Percentiles rank a stretch among this genome's conserved stretches.
phyloP scores from a whole-genome alignment of 495 filamentous ascomycete species.

The Parathielavia hyrcaniae region DNA sequence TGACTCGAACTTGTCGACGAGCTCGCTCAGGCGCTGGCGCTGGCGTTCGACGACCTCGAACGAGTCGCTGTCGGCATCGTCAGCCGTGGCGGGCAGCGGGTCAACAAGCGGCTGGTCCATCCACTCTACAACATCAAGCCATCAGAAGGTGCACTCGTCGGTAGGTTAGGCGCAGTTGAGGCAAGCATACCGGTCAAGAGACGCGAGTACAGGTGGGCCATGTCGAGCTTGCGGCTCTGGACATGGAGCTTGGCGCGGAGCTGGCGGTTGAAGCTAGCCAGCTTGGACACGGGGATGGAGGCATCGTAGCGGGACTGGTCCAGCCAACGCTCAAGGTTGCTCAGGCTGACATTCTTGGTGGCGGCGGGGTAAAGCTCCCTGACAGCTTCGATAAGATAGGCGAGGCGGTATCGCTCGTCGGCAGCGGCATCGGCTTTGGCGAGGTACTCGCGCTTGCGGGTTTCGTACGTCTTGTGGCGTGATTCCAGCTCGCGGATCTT shows the following conservation, averaged over 20 bases:
- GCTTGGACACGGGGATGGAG: slow-evolving; percentile 30
- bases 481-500: slow-evolving; percentile 60
- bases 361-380: slow-evolving; percentile 32
- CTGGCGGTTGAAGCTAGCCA: slow-evolving; percentile 38
- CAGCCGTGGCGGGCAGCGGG: slow-evolving; percentile 16
- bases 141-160: not conserved
- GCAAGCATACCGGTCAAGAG: slow-evolving; percentile 42
- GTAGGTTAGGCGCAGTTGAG: not conserved
- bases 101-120: slow-evolving; percentile 33
- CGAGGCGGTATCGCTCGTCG: slow-evolving; percentile 34
- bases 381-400: slow-evolving; percentile 37
- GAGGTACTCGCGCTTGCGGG: slow-evolving; percentile 36
- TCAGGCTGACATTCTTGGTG: slow-evolving; percentile 20
- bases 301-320: slow-evolving; percentile 37
- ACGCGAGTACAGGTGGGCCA: slow-evolving; percentile 55
- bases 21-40: slow-evolving; percentile 46
- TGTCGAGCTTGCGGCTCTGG: slow-evolving; percentile 51
- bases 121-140: slow-evolving; percentile 43
- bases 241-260: slow-evolving; percentile 39
- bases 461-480: slow-evolving; percentile 50
- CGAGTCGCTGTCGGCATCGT: slow-evolving; percentile 23
- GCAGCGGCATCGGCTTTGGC: slow-evolving; percentile 26
- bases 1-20: slow-evolving; percentile 51
- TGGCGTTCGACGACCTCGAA: slow-evolving; percentile 40
- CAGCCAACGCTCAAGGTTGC: slow-evolving; percentile 35